Evolutionary conservation across 1,284 basidiomycete species (phyloP), one percentile per base, ranked within the genome.

Genomic region (Fomitiporia mediterranea): DNA sequence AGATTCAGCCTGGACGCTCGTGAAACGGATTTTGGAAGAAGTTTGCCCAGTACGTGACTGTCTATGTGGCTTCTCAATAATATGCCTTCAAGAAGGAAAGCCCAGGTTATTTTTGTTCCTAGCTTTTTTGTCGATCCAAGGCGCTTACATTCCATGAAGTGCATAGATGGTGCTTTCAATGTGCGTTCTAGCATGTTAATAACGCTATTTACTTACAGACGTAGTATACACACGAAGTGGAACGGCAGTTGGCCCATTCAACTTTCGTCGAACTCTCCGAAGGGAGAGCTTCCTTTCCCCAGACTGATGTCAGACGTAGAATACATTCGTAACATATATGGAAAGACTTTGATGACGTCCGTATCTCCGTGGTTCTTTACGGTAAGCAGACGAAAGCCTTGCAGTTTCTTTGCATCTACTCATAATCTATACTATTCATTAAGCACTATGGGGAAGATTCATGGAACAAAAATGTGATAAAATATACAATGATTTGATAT

Each of bases 311-410:
- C 74, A 9, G 81, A 76, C 7, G 71, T 72, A 46, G 70, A 72
- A 4, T 84, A 86, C 57, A 64, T 66, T 4, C 64, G 77, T 56
- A 74, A 79, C 59, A 64, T 80, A 43, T 59, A 15, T 25, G 69
- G 67, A 51, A 67, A 66, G 32, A 63, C 66, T 2, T 78, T 77
- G 57, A 77, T 79, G 75, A 76, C 74, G n/a, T 70, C 79, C 21
- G 79, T 86, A 21, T 82, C 84, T 11, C 83, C 87, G 43, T 83
- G 80, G 78, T 93, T 93, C 75, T 93, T 86, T 74, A 91, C 90
- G 7, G 86, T 88, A 64, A 86, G 84, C 63, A 71, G 69, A 15
- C 32, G 25, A 30, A 30, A 15, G 27, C 13, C 7, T 2, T 73
- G 5, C 66, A 83, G 40, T 35, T 9, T 28, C 3, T 17, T 27